Base-by-base conservation (phyloP, 108 stramenopile genomes). In the Parmales sp. region DNA sequence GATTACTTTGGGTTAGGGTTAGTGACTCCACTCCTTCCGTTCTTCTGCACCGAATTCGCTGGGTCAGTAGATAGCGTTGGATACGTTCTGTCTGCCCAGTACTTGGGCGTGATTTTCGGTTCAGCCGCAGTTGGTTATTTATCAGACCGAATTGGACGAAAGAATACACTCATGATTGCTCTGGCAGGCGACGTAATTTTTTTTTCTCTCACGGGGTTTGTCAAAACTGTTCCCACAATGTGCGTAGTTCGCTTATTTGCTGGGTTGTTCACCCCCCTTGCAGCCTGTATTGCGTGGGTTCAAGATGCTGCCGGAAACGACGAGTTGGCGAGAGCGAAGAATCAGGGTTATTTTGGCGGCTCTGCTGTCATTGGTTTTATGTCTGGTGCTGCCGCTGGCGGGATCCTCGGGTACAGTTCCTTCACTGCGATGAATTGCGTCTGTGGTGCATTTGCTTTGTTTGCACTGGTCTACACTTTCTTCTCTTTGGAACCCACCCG, bases 1-100 rank as follows among this genome's bases (percentile, higher is more conserved):
- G 54, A 60, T 20, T 60, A 60, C 31, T 60, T 60, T 34, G 54
- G 54, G 4, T 34, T 60, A 0, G 54, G 54, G 5, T 60, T 34
- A 4, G 36, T 60, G 13, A 34, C 54, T 34, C 54, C 54, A 3
- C 54, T 60, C 31, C 54, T 60, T 13, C 54, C 54, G 29, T 60
- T 60, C 28, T 60, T 60, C 26, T 28, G 26, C 16, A 2, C 36
- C 2, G 36, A 60, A 16, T 60, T 60, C 49, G 20, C 49, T 22
- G 20, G n/a, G 9, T 23, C 54, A 34, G 29, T 34, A 3, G 54
- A 28, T 13, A 18, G 31, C 8, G 29, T 60, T 13, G 54, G 54
- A 0, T 60, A 13, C 29, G 36, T 60, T 34, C 54, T 60, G 11
- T 60, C 54, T 34, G 26, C 31, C 54, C 54, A 60, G 28, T 60